Evolutionary conservation across 2,329 filamentous ascomycete genomes (phyloP), one percentile per base, ranked within the genome.

Genomic region (Didymella segeticola): DNA sequence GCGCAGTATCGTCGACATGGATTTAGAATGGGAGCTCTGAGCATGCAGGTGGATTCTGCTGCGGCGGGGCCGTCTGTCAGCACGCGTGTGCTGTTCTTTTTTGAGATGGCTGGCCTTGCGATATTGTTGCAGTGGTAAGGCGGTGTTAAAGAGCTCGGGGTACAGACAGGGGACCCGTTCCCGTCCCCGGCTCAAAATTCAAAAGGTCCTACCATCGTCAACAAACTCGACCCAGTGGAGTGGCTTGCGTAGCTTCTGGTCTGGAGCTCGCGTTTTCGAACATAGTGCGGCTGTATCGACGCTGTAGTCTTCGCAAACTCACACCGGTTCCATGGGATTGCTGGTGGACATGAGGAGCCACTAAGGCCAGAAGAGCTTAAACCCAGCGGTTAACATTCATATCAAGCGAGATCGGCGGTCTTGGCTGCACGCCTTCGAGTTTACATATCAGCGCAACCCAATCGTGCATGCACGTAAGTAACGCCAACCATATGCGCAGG

Each of bases 21-120:
- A 15, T 33, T 29, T 11, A 34, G 25, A 14, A 36, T 45, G 45
- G 39, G 20, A 43, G 20, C 23, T 41, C 23, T 47, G 34, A 15
- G 43, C 43, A 37, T 38, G 25, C n/a, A n/a, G n/a, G n/a, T n/a
- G 6, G 17, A 25, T 26, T 41, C 42, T 47, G 25, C 45, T 46
- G 45, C 20, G 37, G 36, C 45, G 51, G 51, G 51, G 51, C 34
- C 36, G 45, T 27, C 45, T 29, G 47, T 56, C 47, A 51, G 53
- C 47, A 52, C 30, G 26, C 34, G 19, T 27, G 36, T 41, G 31
- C 30, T 38, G 53, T 15, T 47, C 27, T 30, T 47, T 47, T 47
- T 37, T 15, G 12, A 37, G 42, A 52, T 20, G 17, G 47, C 26
- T 38, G 30, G 51, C 45, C 45, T 42, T 30, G 34, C 34, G 15